These are phyloP conservation scores for Colletotrichum sp. DNA, from an alignment of 2,329 filamentous ascomycete genomes.

Conservation along the genomic window DNA sequence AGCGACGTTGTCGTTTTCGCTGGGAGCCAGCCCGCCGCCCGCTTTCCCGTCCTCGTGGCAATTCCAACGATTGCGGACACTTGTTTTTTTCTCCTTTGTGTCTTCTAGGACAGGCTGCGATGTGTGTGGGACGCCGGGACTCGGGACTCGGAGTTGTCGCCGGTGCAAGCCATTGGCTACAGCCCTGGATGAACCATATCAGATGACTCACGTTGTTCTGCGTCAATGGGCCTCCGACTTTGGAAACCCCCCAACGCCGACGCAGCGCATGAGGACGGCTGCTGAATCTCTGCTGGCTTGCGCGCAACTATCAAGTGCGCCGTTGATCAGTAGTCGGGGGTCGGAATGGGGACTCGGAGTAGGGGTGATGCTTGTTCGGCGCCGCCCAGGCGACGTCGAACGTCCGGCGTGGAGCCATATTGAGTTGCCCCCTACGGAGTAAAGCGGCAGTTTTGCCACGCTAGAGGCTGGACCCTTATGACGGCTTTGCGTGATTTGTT, in stretches of 20 bases:
- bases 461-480: neutral
- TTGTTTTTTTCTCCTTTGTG: neutral
- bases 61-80: neutral
- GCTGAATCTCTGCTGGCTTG: neutral
- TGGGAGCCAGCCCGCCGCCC: neutral
- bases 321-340: neutral
- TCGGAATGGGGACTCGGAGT: conserved; percentile 6
- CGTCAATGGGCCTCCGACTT: neutral
- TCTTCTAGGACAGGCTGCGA: neutral
- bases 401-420: neutral
- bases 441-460: neutral
- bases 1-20: neutral
- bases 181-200: conserved; percentile 5
- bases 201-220: conserved; percentile 1
- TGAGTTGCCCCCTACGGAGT: neutral
- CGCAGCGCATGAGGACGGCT: neutral
- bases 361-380: conserved; percentile 19
- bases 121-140: neutral
- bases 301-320: neutral
- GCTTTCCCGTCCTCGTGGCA: conserved; percentile 14
- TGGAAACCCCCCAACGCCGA: neutral
- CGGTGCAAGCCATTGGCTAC: neutral
- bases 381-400: neutral
- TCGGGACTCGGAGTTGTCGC: neutral
- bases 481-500: neutral